A percentile compares a stretch with the other conserved stretches of the same genome.
Evolutionary conservation across 306 rosid genomes (phyloP).

Genomic region (Glycyrrhiza uralensis): DNA sequence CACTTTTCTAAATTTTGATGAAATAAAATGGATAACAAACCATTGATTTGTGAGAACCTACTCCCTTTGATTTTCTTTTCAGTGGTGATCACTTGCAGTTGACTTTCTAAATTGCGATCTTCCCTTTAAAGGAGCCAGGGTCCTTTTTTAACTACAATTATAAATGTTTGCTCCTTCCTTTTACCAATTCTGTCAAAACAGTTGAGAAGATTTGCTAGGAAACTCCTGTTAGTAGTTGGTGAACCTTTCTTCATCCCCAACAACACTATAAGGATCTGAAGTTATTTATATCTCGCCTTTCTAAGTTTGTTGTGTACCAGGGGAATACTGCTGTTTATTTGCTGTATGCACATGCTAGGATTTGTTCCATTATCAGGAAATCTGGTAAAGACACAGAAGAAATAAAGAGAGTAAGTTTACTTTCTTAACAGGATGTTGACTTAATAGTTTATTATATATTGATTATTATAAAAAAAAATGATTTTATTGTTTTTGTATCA

Average conservation of each 20-base stretch:
- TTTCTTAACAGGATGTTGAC: slow-evolving; percentile 11
- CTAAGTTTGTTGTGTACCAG: slow-evolving; percentile 43
- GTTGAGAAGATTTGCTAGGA: not conserved
- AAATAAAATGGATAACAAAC: not conserved
- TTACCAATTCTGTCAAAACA: not conserved
- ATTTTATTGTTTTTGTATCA: not conserved
- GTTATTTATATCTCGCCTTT: not conserved
- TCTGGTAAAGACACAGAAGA: slow-evolving; percentile 85
- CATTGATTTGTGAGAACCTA: not conserved
- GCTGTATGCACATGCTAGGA: slow-evolving; percentile 94
- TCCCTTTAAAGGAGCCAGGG: not conserved
- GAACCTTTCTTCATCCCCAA: not conserved
- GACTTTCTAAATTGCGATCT: not conserved
- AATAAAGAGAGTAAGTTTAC: slow-evolving; percentile 63
- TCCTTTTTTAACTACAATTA: not conserved
- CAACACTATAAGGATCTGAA: not conserved
- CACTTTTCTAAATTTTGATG: not conserved
- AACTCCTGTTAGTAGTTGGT: not conserved
- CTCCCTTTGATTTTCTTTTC: not conserved
- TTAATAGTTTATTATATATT: not conserved
- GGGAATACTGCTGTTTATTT: slow-evolving; percentile 96
- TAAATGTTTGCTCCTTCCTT: not conserved
- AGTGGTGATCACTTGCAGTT: not conserved
- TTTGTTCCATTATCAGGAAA: slow-evolving; percentile 87
- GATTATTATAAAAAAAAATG: not conserved